These are phyloP conservation scores for Candida broadrunensis DNA, from an alignment of 805 yeast genomes.

Conservation along the genomic window DNA sequence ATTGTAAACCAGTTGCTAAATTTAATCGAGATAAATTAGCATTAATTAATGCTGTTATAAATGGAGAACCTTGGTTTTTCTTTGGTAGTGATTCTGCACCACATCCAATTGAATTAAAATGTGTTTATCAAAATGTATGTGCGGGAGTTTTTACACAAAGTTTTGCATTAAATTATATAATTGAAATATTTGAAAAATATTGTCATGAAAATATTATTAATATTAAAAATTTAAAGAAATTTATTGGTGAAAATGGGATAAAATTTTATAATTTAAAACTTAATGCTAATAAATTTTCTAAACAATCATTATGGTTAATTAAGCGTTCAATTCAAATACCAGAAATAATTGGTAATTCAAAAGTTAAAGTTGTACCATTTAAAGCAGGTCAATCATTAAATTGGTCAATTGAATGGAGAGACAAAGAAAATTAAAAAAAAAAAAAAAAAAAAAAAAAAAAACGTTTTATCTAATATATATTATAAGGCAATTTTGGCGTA, in stretches of 20 bases:
- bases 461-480: too few species aligned
- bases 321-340: constrained; percentile 58
- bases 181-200: constrained; percentile 71
- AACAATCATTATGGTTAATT: constrained; percentile 45
- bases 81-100: constrained; percentile 99
- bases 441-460: too few species aligned
- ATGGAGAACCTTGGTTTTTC: constrained; percentile 89
- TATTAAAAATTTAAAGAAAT: constrained; percentile 64
- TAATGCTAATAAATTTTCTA: constrained; percentile 28
- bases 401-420: constrained; percentile 77
- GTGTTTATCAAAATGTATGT: constrained; percentile 78
- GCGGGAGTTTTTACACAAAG: constrained; percentile 98
- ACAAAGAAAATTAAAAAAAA: background rate
- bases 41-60: constrained; percentile 79
- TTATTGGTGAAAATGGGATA: constrained; percentile 75
- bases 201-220: constrained; percentile 34
- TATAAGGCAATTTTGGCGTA: too few species aligned
- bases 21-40: constrained; percentile 82
- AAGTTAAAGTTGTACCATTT: constrained; percentile 69
- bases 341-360: constrained; percentile 46
- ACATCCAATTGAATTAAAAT: constrained; percentile 79
- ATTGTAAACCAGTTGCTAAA: constrained; percentile 98
- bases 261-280: constrained; percentile 62
- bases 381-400: constrained; percentile 70
- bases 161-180: constrained; percentile 76